Base-by-base conservation (phyloP, 495 filamentous ascomycete species). In the Penicillium malachiteum region DNA sequence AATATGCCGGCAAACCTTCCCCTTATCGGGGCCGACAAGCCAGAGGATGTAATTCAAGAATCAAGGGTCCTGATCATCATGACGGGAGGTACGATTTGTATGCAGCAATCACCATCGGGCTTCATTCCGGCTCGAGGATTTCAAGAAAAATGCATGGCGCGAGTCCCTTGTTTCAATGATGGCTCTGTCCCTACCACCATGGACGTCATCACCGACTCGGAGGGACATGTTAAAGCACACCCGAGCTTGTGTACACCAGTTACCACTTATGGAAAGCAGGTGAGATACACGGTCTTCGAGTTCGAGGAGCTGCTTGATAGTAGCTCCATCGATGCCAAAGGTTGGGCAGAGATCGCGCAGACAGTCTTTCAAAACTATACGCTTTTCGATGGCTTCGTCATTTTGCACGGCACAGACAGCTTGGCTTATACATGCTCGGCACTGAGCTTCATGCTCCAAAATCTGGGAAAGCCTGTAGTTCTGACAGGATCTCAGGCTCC, bases 71-170 rank as follows among this genome's bases (percentile, higher is more conserved):
- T 96, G 52, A 87, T 96, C 56, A 90, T 96, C 72, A 93, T 93
- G 82, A 96, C 92, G 12, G 92, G 94, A 44, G 94, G 94, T 16
- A 97, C 94, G 1, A 97, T 98, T 53, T 97, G 92, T 72, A 98
- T 98, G 94, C 81, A 83, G 64, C 82, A 79, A 11, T 87, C 84
- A 3, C 76, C 80, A 0, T 79, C 84, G 47, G 88, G 84, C 7
- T 77, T 88, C 50, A 70, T 88, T 8, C 88, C 90, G 16, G 89
- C 89, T 12, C 77, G 84, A 63, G 90, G 89, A 0, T 98, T 98
- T 64, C 79, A 96, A 30, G 79, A 95, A 39, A 83, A 84, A 47
- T 90, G 89, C 52, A 86, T 98, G 79, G 86, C 84, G 0, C 90
- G 89, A 0, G 79, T 90, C 50, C 91, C 91, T 2, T 88, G 83